Percentiles rank a stretch among this genome's conserved stretches.
phyloP scores from a whole-genome alignment of 345 rosid genomes.

The Gossypioides kirkii region DNA sequence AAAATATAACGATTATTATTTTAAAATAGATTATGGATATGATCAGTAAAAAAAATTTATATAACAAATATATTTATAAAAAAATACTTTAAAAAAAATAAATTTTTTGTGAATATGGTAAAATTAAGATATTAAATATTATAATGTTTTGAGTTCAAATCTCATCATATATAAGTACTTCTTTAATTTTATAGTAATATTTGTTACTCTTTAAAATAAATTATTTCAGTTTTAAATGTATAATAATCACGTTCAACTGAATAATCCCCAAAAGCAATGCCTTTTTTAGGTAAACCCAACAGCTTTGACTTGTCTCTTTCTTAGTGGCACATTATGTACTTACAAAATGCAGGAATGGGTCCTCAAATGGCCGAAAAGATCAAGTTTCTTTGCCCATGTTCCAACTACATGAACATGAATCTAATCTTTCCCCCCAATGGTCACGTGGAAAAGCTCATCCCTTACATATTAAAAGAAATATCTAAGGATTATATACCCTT shows the following conservation, averaged over 20 bases:
- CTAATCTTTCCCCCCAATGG: neutral
- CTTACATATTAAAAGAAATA: neutral
- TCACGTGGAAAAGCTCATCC: slow-evolving; percentile 2
- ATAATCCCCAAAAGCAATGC: neutral
- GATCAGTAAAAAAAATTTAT: no score
- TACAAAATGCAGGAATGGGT: slow-evolving; percentile 4
- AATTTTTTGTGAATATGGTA: no score
- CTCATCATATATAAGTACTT: no score
- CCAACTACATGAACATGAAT: neutral
- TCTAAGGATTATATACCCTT: neutral
- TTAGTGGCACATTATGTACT: slow-evolving; percentile 13
- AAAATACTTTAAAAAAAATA: accelerated
- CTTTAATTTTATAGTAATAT: no score
- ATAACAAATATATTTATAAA: no score
- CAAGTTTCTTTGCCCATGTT: neutral
- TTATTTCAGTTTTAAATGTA: neutral
- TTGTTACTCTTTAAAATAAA: no score
- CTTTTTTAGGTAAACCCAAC: neutral
- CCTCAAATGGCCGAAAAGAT: slow-evolving; percentile 5
- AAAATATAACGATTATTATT: no score
- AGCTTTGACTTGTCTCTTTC: slow-evolving; percentile 10
- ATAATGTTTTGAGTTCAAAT: no score
- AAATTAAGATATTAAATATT: no score
- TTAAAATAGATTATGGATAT: no score
- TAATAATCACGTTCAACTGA: neutral